Evolutionary conservation across 495 filamentous ascomycete species (phyloP), one percentile per base, ranked within the genome.

Genomic region (Astrocystis sublimbata): DNA sequence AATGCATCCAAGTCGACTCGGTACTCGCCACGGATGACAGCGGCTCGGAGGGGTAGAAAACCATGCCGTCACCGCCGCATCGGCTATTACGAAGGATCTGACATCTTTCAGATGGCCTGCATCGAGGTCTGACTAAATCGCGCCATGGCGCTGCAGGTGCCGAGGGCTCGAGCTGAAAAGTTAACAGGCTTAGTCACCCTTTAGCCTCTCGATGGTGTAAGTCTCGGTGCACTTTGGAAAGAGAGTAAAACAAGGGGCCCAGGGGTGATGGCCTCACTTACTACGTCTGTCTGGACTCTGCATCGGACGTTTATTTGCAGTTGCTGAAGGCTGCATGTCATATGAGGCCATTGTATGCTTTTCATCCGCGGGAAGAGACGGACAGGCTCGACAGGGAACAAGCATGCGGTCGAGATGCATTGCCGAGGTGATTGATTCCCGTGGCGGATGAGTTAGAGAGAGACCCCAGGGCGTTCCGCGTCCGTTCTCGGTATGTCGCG

Each of bases 121-220:
- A 36, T 15, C 13, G 15, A 35, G 30, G 26, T 12, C 17, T 19
- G 13, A 7, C 31, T 1, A 13, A 31, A 49, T 40, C 12, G 33
- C 31, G 56, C 43, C 56, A 58, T 21, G 2, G 31, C 43, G 33
- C 17, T 47, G 36, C 28, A 42, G 26, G 36, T 50, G 28, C 45
- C 26, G 46, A 36, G 45, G 49, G 17, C n/a, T 45, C 47, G 47
- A 53, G 58, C 58, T 61, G 58, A 61, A 53, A 42, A 60, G n/a
- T 12, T 4, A 19, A 21, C 28, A 2, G 26, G 8, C 40, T 38
- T 21, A 26, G n/a, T 40, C 33, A 30, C 24, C 13, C 24, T 13
- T 42, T 17, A 35, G 21, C 9, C 17, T 42, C 46, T 60, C 36
- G 36, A 21, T 51, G 38, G 53, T 43, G 36, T n/a, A 10, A 30